Percentiles rank a stretch among this genome's conserved stretches.
Evolutionary conservation across 169 alveolate genomes (phyloP).

Genomic region (Cryptosporidium sp.): DNA sequence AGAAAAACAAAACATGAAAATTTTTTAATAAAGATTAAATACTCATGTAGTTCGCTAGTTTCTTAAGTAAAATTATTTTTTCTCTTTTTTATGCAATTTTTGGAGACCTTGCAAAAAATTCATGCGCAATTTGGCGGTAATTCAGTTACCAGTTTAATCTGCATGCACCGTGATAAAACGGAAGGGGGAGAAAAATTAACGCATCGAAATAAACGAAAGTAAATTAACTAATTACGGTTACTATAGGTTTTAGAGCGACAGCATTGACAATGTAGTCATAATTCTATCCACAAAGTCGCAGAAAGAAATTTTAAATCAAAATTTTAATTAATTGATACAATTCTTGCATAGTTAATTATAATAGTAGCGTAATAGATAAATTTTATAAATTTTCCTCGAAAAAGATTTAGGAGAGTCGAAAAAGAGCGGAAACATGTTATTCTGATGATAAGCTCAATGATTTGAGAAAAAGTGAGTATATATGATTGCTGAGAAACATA

Average conservation of each 20-base stretch:
- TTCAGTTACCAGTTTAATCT: background rate
- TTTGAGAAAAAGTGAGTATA: slow-evolving; percentile 55
- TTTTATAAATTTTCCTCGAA: background rate
- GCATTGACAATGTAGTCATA: background rate
- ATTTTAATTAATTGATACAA: background rate
- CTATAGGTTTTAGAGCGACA: background rate
- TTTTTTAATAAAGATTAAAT: background rate
- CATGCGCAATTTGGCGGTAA: slow-evolving; percentile 1
- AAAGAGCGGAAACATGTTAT: background rate
- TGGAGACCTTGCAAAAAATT: slow-evolving; percentile 1
- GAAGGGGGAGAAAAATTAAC: no score
- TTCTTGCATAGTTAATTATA: slow-evolving; percentile 1
- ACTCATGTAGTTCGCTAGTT: background rate
- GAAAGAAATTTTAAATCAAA: background rate
- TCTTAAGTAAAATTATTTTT: background rate
- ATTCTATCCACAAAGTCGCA: background rate
- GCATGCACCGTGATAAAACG: background rate
- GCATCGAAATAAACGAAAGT: no score
- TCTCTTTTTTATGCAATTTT: background rate
- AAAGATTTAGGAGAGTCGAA: background rate
- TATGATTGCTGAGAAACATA: slow-evolving; percentile 63
- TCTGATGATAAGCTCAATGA: background rate
- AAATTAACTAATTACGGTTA: background rate
- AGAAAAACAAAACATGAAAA: background rate
- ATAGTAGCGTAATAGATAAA: slow-evolving; percentile 11